These are phyloP conservation scores for Steccherinum ochraceum DNA, from an alignment of 768 basidiomycete genomes.

Conservation along the genomic window DNA sequence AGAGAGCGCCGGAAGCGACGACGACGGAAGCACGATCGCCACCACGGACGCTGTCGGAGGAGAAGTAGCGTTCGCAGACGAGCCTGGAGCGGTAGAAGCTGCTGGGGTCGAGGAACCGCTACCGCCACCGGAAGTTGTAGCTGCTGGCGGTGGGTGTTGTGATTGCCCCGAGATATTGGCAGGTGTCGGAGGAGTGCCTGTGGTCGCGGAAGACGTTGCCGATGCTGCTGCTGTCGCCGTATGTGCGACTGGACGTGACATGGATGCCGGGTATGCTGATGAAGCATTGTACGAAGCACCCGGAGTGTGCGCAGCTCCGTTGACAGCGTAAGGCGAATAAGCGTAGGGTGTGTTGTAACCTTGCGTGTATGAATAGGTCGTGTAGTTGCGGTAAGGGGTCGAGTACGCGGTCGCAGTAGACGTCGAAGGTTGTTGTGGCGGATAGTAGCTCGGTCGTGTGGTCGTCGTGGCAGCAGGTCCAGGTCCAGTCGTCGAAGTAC, in stretches of 20 bases:
- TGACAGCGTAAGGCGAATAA: slow-evolving; percentile 11
- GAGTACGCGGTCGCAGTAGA: slow-evolving; percentile 25
- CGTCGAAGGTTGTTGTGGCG: slow-evolving; percentile 24
- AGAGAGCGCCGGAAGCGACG: slow-evolving; percentile 50
- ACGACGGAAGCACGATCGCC: slow-evolving; percentile 42
- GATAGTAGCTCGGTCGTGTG: slow-evolving; percentile 9
- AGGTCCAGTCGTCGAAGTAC: no score
- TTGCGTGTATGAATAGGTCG: slow-evolving; percentile 20
- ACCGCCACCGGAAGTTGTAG: slow-evolving; percentile 5
- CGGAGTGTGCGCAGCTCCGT: slow-evolving; percentile 1
- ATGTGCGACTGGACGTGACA: slow-evolving; percentile 16
- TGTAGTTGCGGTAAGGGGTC: slow-evolving; percentile 19
- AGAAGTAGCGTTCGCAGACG: not conserved
- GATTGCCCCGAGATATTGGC: slow-evolving; percentile 6
- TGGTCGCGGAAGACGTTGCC: slow-evolving; percentile 4
- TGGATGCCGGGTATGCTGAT: slow-evolving; percentile 33
- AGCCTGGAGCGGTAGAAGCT: not conserved
- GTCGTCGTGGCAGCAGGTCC: no score
- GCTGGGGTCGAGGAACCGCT: slow-evolving; percentile 3
- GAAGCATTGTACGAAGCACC: slow-evolving; percentile 8
- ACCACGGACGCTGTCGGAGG: slow-evolving; percentile 53
- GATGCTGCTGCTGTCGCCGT: slow-evolving; percentile 3
- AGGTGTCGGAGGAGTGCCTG: slow-evolving; percentile 3
- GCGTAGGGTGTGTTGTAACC: slow-evolving; percentile 20
- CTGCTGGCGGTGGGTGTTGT: slow-evolving; percentile 4